Evolutionary conservation across 352 stramenopile genomes (phyloP).

Genomic region (Aphanomyces invadans): DNA sequence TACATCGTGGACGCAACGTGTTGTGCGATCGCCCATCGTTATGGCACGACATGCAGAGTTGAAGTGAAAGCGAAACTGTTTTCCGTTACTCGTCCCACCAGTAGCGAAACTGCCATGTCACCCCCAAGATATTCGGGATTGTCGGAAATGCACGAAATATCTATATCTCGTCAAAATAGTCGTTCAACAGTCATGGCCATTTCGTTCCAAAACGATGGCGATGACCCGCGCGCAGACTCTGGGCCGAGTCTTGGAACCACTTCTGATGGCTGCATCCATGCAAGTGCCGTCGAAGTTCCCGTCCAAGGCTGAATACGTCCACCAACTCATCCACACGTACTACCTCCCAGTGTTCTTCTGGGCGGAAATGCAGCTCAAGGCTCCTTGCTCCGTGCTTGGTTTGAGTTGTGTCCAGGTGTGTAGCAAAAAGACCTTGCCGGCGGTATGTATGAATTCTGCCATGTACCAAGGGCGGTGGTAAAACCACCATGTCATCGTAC

Average conservation of each 20-base stretch:
- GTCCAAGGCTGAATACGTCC: background rate
- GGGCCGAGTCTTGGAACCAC: background rate
- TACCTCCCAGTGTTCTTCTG: constrained; percentile 75
- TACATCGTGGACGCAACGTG: no score
- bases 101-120: no score
- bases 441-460: no score
- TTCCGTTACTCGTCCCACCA: no score
- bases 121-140: background rate
- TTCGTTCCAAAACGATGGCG: no score
- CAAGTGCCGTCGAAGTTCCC: background rate
- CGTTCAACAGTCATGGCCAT: no score
- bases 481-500: constrained; percentile 71
- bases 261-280: background rate
- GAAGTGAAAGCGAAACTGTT: no score
- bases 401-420: constrained; percentile 62
- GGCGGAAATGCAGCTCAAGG: constrained; percentile 42
- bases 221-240: background rate
- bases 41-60: no score
- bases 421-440: background rate
- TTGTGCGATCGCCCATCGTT: no score
- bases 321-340: constrained; percentile 44
- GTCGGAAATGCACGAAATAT: background rate
- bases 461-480: constrained; percentile 48
- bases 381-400: constrained; percentile 51
- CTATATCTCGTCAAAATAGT: background rate